Base-by-base conservation (phyloP, 2,329 filamentous ascomycete species). In the Fusarium protoensiforme region DNA sequence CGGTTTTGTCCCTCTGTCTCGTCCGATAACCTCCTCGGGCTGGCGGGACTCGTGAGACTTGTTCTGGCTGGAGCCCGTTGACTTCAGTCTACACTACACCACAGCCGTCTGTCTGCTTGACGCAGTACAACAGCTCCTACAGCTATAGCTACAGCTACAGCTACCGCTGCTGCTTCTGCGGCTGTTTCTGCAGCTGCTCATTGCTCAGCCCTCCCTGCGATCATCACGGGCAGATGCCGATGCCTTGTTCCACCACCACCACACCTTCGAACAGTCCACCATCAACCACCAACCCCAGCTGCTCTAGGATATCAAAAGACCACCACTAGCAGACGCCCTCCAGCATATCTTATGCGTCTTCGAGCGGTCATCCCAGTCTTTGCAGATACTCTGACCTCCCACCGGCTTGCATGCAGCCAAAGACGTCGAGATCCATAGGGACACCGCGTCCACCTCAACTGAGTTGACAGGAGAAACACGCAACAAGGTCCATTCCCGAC, bases 331-430 rank as follows among this genome's bases (percentile, higher is more conserved):
- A 64, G 61, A n/a, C 53, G 33, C 69, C 66, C 64, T 72, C 56
- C 16, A 70, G 72, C 66, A 77, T 74, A 76, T 58, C 69, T 65
- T 62, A 75, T 75, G 75, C 73, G 68, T 33, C 69, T 67, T 61
- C 69, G 65, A 67, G 65, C 59, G 43, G 65, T 27, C 65, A 67
- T 69, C 71, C 71, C 64, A 61, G 71, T 74, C 67, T 61, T 65
- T 60, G 69, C 36, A 56, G 65, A 69, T 29, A 53, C 68, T 72
- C 73, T 77, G 67, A 73, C 71, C 39, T 72, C 53, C 65, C 73
- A 66, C 68, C 53, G 62, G 57, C 72, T 43, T 67, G 76, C 68
- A 72, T 71, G 71, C 64, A 60, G 62, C 67, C 67, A 73, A 61
- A 76, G 59, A 60, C 64, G 35, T 64, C 31, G 51, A 39, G 68